Evolutionary conservation across 1,284 basidiomycete genomes (phyloP), one percentile per base, ranked within the genome.

Genomic region (Cutaneotrichosporon dermatis): DNA sequence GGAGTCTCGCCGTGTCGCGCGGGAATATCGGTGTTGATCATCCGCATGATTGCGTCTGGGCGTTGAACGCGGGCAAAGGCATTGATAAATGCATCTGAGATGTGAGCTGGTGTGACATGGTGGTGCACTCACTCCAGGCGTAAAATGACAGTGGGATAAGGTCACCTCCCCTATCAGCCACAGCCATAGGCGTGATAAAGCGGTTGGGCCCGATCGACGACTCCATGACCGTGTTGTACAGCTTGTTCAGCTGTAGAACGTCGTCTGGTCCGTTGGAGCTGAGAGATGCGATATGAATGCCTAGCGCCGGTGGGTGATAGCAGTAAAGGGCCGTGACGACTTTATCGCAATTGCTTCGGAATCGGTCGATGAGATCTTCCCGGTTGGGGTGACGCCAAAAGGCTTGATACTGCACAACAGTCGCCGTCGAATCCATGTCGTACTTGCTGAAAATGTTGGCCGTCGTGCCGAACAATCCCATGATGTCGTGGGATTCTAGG

Each of bases 221-320:
- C 15, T 60, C 43, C 54, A 70, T 55, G n/a, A 70, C 43, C 8
- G 36, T 39, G 11, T 67, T 50, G 49, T 70, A 70, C 4, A 66
- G 49, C 6, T 54, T 42, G 2, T 40, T 8, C 9, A 40, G 39
- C 12, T 8, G 9, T 40, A 12, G 9, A 9, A 8, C 39, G 12
- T 12, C 39, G 39, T 40, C 39, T 40, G 39, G 39, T 12, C 12
- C 39, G 12, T 40, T 46, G 44, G 15, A 16, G 44, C 25, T 25
- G 25, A 25, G 25, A 25, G 25, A 25, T 25, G 25, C 25, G 25
- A 25, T 25, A 25, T 25, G 25, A 25, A 25, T 25, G 25, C 25
- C 25, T 25, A 25, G 25, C 25, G 25, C 25, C 25, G 25, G 25
- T 25, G 25, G 25, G 66, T 60, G 35, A 62, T 55, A 11, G 45